Percentiles rank a stretch among this genome's conserved stretches.
phyloP scores from a whole-genome alignment of 495 filamentous ascomycete species.

The Aspergillus homomorphus region DNA sequence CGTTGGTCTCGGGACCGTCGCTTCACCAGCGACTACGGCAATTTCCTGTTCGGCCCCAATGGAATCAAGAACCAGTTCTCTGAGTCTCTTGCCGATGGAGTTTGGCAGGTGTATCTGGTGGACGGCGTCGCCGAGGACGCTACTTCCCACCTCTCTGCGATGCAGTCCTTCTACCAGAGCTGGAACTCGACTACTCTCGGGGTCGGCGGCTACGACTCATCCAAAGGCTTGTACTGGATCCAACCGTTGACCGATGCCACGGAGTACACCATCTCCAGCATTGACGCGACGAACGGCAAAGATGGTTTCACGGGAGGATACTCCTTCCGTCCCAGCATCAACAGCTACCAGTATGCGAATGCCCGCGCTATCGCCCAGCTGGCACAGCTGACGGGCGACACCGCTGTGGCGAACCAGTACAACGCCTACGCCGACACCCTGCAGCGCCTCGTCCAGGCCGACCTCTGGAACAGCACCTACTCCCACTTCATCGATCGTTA shows the following conservation, averaged over 20 bases:
- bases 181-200: conserved; percentile 22
- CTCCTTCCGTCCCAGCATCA: conserved; percentile 31
- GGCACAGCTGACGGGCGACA: conserved; percentile 21
- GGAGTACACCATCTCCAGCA: conserved; percentile 32
- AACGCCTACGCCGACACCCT: conserved; percentile 17
- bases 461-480: conserved; percentile 31
- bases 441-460: conserved; percentile 19
- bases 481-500: conserved; percentile 33
- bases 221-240: conserved; percentile 27
- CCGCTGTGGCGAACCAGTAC: conserved; percentile 19
- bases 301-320: conserved; percentile 29
- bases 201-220: conserved; percentile 20
- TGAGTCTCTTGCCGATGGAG: conserved; percentile 25
- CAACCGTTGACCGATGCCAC: conserved; percentile 30
- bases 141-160: conserved; percentile 18
- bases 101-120: conserved; percentile 31
- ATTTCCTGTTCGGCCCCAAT: conserved; percentile 21
- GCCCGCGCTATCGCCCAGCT: conserved; percentile 29
- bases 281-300: conserved; percentile 23
- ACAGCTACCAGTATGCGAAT: conserved; percentile 33
- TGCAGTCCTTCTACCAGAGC: conserved; percentile 21
- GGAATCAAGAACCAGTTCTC: conserved; percentile 25
- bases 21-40: conserved; percentile 27
- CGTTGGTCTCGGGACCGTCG: conserved; percentile 33
- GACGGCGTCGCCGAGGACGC: conserved; percentile 24